Conservation (phyloP, 768 basidiomycete genomes). For the Hydnomerulius pinastri region DNA sequence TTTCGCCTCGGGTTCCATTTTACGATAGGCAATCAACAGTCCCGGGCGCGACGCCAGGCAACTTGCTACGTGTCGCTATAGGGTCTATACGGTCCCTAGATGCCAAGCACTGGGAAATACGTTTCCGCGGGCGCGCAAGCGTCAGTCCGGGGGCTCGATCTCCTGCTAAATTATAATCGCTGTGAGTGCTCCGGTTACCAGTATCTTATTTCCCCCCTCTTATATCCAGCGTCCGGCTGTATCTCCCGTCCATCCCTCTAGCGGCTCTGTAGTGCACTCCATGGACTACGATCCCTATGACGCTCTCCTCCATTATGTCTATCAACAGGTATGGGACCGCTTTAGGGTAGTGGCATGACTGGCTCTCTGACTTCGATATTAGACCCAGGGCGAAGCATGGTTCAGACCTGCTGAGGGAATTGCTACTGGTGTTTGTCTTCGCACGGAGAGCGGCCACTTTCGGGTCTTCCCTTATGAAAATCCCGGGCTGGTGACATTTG, state of each 20-base stretch:
- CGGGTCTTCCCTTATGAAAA: conserved; percentile 86
- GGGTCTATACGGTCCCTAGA: conserved; percentile 4
- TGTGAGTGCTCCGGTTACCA: neutral
- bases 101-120: neutral
- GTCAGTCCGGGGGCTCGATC: neutral
- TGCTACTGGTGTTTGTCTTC: conserved; percentile 74
- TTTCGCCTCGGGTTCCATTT: neutral
- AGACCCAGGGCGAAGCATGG: conserved; percentile 85
- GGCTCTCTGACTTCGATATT: conserved; percentile 20
- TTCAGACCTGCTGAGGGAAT: conserved; percentile 82
- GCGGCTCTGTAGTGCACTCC: conserved; percentile 9
- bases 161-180: neutral
- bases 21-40: conserved; percentile 15
- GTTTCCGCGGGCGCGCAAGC: neutral
- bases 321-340: conserved; percentile 63
- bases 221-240: conserved; percentile 7
- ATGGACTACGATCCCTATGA: conserved; percentile 84
- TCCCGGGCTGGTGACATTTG: conserved; percentile 71
- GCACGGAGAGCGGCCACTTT: conserved; percentile 66
- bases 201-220: conserved; percentile 9
- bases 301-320: conserved; percentile 78
- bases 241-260: neutral
- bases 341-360: neutral
- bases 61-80: too few species aligned
- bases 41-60: too few species aligned